Percentiles rank a stretch among this genome's conserved stretches.
Conservation (phyloP, 2,329 filamentous ascomycete species). For the Chrysosporium queenslandicum region DNA sequence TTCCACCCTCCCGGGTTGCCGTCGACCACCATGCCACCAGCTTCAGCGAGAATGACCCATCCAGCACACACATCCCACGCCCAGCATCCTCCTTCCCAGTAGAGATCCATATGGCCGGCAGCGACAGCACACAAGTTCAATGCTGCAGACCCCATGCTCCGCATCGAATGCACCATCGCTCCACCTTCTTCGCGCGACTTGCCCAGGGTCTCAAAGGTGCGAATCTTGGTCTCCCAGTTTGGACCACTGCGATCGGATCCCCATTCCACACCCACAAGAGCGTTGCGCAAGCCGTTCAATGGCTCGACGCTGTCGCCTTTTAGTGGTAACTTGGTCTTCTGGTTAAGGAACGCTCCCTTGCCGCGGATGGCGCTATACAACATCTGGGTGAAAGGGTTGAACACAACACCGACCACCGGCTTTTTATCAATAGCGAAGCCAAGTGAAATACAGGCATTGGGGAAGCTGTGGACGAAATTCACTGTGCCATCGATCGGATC, state of each 20-base stretch:
- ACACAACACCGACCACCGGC: conserved; percentile 50
- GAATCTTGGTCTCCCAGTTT: conserved; percentile 48
- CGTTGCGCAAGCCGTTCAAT: conserved; percentile 41
- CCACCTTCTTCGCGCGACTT: conserved; percentile 45
- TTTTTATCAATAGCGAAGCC: conserved; percentile 44
- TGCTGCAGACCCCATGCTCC: conserved; percentile 50
- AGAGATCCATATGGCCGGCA: conserved; percentile 48
- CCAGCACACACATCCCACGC: conserved; percentile 57
- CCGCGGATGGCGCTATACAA: conserved; percentile 49
- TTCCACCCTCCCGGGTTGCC: conserved; percentile 50
- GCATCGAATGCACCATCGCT: conserved; percentile 52
- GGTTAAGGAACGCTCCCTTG: conserved; percentile 43
- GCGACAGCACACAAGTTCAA: conserved; percentile 53
- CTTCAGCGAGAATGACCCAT: conserved; percentile 52
- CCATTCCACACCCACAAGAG: conserved; percentile 52
- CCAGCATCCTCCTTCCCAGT: conserved; percentile 58
- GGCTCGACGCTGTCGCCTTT: conserved; percentile 35
- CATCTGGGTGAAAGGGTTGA: conserved; percentile 49
- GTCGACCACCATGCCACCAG: conserved; percentile 51
- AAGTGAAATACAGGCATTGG: conserved; percentile 50
- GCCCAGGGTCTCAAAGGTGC: conserved; percentile 44
- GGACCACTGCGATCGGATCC: conserved; percentile 47
- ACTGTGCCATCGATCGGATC: conserved; percentile 57
- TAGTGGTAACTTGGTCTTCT: conserved; percentile 37
- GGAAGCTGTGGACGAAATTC: conserved; percentile 55